These are phyloP conservation scores for Neophaeococcomyces mojaviensis DNA, from an alignment of 2,329 filamentous ascomycete genomes.

Conservation along the genomic window DNA sequence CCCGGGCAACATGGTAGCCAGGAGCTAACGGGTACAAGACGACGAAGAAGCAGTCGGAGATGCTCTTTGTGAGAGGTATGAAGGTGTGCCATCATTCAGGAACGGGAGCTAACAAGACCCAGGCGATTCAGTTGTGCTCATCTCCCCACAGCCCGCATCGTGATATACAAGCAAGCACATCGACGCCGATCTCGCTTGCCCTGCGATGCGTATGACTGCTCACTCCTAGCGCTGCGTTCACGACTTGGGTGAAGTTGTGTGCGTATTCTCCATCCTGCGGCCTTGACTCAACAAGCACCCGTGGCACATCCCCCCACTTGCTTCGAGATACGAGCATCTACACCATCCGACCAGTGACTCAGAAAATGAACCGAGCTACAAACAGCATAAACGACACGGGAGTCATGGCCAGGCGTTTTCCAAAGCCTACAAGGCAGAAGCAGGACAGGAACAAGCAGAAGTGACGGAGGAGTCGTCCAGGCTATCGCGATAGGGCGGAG, in stretches of 20 bases:
- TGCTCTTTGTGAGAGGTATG: slow-evolving; percentile 94
- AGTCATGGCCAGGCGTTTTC: background rate
- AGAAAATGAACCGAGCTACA: too few species aligned
- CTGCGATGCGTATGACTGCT: too few species aligned
- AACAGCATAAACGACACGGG: background rate
- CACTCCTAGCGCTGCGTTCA: too few species aligned
- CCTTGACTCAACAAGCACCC: too few species aligned
- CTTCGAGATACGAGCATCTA: too few species aligned
- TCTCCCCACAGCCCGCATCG: slow-evolving; percentile 52
- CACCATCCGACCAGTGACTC: too few species aligned
- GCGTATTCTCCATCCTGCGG: too few species aligned
- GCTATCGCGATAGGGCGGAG: background rate
- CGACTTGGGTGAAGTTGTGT: too few species aligned
- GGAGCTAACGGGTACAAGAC: slow-evolving; percentile 49
- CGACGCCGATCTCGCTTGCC: too few species aligned
- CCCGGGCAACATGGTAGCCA: background rate
- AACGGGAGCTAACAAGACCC: slow-evolving; percentile 20
- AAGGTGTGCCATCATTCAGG: background rate
- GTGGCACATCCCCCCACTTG: too few species aligned
- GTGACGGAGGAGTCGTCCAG: background rate
- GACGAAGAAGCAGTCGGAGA: slow-evolving; percentile 93
- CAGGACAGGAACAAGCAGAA: background rate
- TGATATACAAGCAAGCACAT: slow-evolving; percentile 16
- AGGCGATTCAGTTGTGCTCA: slow-evolving; percentile 68
- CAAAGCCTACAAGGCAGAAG: background rate